Conservation (phyloP, 345 rosid species). For the Arabidopsis suecica region DNA sequence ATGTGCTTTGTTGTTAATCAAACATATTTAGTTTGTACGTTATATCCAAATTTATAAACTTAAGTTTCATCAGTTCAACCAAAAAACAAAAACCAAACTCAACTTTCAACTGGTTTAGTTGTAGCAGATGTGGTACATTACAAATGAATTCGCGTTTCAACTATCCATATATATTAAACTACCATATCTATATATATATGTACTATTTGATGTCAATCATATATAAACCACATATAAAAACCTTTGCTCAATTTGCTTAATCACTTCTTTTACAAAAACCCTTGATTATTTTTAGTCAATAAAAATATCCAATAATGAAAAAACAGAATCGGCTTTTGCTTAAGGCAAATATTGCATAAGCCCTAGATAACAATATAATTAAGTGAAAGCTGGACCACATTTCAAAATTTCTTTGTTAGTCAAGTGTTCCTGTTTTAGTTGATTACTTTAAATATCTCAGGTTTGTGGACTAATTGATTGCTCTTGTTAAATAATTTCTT, state of each 20-base stretch:
- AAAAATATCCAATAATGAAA: background rate
- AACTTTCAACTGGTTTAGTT: background rate
- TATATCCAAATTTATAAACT: background rate
- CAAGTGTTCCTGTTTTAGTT: background rate
- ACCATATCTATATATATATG: no score
- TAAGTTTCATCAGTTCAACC: no score
- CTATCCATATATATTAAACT: background rate
- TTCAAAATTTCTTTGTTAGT: background rate
- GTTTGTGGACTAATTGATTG: background rate
- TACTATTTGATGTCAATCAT: background rate
- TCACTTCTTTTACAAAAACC: background rate
- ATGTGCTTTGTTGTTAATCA: background rate
- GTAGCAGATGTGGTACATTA: background rate
- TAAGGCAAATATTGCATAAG: background rate
- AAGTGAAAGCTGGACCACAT: background rate
- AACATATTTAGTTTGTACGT: background rate
- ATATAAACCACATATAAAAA: background rate
- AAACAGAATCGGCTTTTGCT: background rate
- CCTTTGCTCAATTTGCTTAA: background rate
- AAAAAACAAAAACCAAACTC: background rate
- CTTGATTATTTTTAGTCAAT: background rate
- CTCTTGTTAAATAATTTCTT: background rate
- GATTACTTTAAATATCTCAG: background rate
- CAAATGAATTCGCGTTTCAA: background rate
- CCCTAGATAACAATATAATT: background rate